Evolutionary conservation across 176 grass and related monocot species (phyloP).

Genomic region (Guadua angustifolia): DNA sequence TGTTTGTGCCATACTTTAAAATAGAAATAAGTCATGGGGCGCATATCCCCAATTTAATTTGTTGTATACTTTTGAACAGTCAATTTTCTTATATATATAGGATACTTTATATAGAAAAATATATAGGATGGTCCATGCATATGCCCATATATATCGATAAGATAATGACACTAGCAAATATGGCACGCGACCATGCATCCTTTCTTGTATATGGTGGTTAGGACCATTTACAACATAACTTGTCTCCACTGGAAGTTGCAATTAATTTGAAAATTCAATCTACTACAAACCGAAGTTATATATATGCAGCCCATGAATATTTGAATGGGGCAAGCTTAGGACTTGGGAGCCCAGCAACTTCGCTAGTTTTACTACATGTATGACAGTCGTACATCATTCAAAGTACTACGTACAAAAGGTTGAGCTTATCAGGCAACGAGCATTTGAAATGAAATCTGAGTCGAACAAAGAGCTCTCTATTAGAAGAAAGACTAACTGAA

Average conservation of each 20-base stretch:
- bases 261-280: constrained; percentile 1
- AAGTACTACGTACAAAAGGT: neutral
- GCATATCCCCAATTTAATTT: neutral
- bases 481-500: neutral
- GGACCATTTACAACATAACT: constrained; percentile 30
- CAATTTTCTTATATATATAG: neutral
- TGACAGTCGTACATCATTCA: neutral
- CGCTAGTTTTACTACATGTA: neutral
- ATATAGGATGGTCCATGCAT: constrained; percentile 35
- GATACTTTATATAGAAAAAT: constrained; percentile 4
- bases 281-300: neutral
- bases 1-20: neutral
- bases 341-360: neutral
- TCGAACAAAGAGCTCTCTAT: neutral
- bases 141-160: constrained; percentile 16
- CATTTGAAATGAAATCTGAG: neutral
- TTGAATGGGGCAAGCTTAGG: neutral
- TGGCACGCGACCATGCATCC: neutral
- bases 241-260: constrained; percentile 7
- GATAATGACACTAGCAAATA: constrained; percentile 21
- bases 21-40: neutral
- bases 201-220: constrained; percentile 24
- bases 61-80: neutral
- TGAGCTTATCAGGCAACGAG: neutral
- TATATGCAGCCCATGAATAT: neutral